Evolutionary conservation across 1,284 basidiomycete genomes (phyloP).

Genomic region (Anthracocystis setariae): DNA sequence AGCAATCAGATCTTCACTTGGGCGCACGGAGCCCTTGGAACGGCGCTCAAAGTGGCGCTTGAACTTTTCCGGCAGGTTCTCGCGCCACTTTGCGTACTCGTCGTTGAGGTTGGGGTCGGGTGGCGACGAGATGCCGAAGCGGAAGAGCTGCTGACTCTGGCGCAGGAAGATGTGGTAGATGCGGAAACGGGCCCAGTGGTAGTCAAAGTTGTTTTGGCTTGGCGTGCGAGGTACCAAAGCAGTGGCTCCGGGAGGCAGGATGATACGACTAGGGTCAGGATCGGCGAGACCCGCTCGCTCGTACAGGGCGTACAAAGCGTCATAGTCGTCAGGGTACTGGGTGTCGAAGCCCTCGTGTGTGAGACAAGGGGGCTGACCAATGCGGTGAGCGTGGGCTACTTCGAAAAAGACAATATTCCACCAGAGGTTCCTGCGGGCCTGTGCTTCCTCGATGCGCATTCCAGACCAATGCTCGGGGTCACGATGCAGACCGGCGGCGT

Average conservation of each 20-base stretch:
- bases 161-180: slow-evolving; percentile 52
- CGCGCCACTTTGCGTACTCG: slow-evolving; percentile 49
- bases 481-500: slow-evolving; percentile 58
- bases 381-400: slow-evolving; percentile 46
- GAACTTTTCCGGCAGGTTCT: slow-evolving; percentile 44
- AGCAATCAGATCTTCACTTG: slow-evolving; percentile 27
- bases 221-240: slow-evolving; percentile 39
- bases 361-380: slow-evolving; percentile 52
- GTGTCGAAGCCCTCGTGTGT: slow-evolving; percentile 55
- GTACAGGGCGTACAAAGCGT: slow-evolving; percentile 44
- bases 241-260: slow-evolving; percentile 45
- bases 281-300: slow-evolving; percentile 46
- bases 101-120: slow-evolving; percentile 44
- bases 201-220: slow-evolving; percentile 48
- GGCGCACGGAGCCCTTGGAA: slow-evolving; percentile 34
- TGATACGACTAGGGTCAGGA: slow-evolving; percentile 41
- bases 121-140: slow-evolving; percentile 49
- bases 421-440: slow-evolving; percentile 55
- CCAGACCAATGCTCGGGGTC: slow-evolving; percentile 56
- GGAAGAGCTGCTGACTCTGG: slow-evolving; percentile 53
- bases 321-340: slow-evolving; percentile 55
- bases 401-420: slow-evolving; percentile 54
- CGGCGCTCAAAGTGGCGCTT: slow-evolving; percentile 44
- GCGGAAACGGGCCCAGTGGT: slow-evolving; percentile 51
- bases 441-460: slow-evolving; percentile 57